Conservation (phyloP, 805 yeast species). For the Nematodospora valgi region DNA sequence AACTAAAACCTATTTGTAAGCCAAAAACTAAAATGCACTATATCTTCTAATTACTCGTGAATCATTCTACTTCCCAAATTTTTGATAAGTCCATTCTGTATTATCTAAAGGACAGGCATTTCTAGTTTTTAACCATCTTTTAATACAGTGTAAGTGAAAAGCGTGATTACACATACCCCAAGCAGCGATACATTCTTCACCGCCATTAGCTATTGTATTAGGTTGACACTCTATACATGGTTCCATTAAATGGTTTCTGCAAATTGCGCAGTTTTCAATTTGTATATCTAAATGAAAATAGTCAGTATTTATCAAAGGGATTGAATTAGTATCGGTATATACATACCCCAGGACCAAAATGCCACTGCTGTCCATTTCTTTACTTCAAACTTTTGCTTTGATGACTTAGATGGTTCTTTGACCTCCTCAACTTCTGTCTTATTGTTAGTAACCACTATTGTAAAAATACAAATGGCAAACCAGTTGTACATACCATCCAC, state of each 20-base stretch:
- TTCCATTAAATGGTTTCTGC: conserved; percentile 97
- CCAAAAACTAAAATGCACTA: background rate
- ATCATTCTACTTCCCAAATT: conserved; percentile 60
- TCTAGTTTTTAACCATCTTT: conserved; percentile 92
- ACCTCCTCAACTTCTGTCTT: background rate
- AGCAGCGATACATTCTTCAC: conserved; percentile 86
- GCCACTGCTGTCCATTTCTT: conserved; percentile 99
- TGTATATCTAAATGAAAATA: conserved; percentile 54
- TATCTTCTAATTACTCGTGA: background rate
- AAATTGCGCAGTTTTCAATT: conserved; percentile 95
- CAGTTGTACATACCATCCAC: too few relatives aligned
- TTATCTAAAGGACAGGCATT: conserved; percentile 96
- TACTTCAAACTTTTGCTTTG: conserved; percentile 78
- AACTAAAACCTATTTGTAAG: conserved; percentile 2
- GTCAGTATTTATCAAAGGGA: background rate
- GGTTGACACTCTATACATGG: conserved; percentile 97
- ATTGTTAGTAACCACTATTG: background rate
- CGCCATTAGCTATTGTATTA: conserved; percentile 47
- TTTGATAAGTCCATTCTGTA: conserved; percentile 74
- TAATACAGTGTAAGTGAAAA: conserved; percentile 96
- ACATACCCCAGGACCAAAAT: conserved; percentile 96
- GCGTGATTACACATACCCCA: conserved; percentile 98
- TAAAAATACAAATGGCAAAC: too few relatives aligned
- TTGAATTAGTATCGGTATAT: conserved; percentile 4
- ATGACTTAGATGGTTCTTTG: background rate